phyloP scores from a whole-genome alignment of 2,329 filamentous ascomycete genomes.

The Didymella lethalis region DNA sequence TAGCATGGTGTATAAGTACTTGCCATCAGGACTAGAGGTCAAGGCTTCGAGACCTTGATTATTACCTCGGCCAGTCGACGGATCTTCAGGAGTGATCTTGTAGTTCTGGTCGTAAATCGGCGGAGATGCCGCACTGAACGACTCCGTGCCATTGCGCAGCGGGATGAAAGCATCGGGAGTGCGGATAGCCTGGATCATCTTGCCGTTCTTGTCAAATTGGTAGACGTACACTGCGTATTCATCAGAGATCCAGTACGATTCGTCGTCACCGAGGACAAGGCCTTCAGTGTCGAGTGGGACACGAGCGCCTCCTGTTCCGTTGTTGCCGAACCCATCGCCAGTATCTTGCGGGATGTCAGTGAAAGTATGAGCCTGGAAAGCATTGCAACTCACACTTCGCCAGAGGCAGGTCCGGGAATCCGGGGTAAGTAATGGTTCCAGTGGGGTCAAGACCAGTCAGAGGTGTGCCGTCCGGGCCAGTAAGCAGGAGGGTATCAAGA shows the following conservation, averaged over 20 bases:
- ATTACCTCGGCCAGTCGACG: slow-evolving; percentile 70
- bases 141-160: slow-evolving; percentile 65
- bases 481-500: slow-evolving; percentile 70
- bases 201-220: slow-evolving; percentile 66
- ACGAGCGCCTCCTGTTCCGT: slow-evolving; percentile 65
- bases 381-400: slow-evolving; percentile 58
- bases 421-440: slow-evolving; percentile 56
- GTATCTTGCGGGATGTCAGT: slow-evolving; percentile 47
- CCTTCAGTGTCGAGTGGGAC: slow-evolving; percentile 73
- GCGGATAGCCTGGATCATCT: slow-evolving; percentile 69
- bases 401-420: slow-evolving; percentile 68
- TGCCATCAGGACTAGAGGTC: slow-evolving; percentile 68
- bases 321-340: slow-evolving; percentile 72
- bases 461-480: slow-evolving; percentile 67
- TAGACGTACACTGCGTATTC: slow-evolving; percentile 73
- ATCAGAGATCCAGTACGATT: slow-evolving; percentile 72
- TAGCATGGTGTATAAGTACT: slow-evolving; percentile 69
- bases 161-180: slow-evolving; percentile 72
- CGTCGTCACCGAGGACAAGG: slow-evolving; percentile 66
- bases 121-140: slow-evolving; percentile 71
- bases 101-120: slow-evolving; percentile 65
- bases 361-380: too few species aligned
- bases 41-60: slow-evolving; percentile 80
- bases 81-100: slow-evolving; percentile 62
- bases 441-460: slow-evolving; percentile 54